A percentile compares a stretch with the other conserved stretches of the same genome.
Evolutionary conservation across 495 filamentous ascomycete genomes (phyloP).

Genomic region (Oidiodendron maius): DNA sequence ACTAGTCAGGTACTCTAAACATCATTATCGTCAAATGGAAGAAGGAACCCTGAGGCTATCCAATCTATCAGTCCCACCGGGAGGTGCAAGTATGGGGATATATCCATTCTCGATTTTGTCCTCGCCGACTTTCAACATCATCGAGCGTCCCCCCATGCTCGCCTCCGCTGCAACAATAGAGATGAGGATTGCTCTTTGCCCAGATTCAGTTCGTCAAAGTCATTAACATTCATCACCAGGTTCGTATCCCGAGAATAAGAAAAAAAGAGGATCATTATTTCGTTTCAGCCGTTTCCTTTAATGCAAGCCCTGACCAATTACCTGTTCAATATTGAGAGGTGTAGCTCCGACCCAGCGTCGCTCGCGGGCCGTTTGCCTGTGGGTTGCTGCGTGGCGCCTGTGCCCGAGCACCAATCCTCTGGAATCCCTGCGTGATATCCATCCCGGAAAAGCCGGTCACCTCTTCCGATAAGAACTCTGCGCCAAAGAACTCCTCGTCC

Average conservation of each 20-base stretch:
- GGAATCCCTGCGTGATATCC: constrained; percentile 84
- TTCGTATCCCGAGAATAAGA: background rate
- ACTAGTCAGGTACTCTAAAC: background rate
- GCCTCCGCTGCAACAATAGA: background rate
- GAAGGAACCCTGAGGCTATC: background rate
- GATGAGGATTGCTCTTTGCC: background rate
- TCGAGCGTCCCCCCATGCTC: no score
- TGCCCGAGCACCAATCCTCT: constrained; percentile 62
- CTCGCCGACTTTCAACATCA: background rate
- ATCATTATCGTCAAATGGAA: constrained; percentile 1
- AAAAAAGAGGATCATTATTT: constrained; percentile 13
- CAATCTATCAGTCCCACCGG: no score
- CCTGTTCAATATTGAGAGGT: constrained; percentile 19
- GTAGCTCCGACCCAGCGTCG: constrained; percentile 17
- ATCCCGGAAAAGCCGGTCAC: constrained; percentile 59
- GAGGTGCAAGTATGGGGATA: no score
- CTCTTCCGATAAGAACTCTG: constrained; percentile 51
- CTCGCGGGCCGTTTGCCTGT: constrained; percentile 9
- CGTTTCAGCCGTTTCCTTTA: background rate
- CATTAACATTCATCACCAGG: constrained; percentile 4
- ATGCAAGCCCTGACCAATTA: background rate
- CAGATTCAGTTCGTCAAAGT: constrained; percentile 1
- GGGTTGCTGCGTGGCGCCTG: constrained; percentile 4
- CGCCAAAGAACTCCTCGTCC: constrained; percentile 45
- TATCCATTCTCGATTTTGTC: background rate